These are phyloP conservation scores for Calonectria naviculata DNA, from an alignment of 2,329 filamentous ascomycete species.

Conservation along the genomic window DNA sequence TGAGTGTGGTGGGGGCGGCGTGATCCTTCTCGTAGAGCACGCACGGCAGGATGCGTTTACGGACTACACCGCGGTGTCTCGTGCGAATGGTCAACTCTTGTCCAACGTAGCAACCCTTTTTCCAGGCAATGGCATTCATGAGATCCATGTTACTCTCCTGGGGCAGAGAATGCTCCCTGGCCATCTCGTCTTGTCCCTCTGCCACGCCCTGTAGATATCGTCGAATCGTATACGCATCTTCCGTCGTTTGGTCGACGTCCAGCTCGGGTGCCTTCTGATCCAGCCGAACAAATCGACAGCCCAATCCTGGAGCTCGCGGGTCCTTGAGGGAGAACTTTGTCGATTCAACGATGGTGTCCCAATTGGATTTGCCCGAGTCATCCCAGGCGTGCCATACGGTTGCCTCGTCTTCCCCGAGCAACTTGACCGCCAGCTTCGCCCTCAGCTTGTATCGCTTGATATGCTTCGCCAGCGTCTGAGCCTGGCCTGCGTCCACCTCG, in stretches of 20 bases:
- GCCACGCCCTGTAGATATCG: conserved; percentile 84
- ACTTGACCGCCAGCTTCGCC: conserved; percentile 77
- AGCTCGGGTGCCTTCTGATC: conserved; percentile 46
- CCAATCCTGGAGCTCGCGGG: conserved; percentile 65
- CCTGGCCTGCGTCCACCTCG: conserved; percentile 81
- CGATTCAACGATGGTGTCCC: conserved; percentile 31
- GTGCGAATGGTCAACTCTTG: conserved; percentile 98
- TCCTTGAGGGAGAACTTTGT: conserved; percentile 58
- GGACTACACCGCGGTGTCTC: conserved; percentile 91
- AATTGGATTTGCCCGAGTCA: conserved; percentile 49
- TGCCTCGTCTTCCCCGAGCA: conserved; percentile 73
- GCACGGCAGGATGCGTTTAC: conserved; percentile 89
- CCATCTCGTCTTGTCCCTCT: conserved; percentile 86
- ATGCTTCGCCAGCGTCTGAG: conserved; percentile 72
- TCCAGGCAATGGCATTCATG: conserved; percentile 88
- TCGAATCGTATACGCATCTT: conserved; percentile 77
- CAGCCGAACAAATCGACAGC: conserved; percentile 58
- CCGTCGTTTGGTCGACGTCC: conserved; percentile 58
- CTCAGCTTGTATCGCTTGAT: conserved; percentile 88
- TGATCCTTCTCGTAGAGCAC: conserved; percentile 70
- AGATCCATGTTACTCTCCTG: conserved; percentile 92
- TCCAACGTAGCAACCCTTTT: conserved; percentile 96
- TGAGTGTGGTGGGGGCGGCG: conserved; percentile 51
- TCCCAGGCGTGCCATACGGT: conserved; percentile 82
- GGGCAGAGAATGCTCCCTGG: conserved; percentile 77